phyloP scores from a whole-genome alignment of 2,329 filamentous ascomycete species.

The Sarocladium oryzae region DNA sequence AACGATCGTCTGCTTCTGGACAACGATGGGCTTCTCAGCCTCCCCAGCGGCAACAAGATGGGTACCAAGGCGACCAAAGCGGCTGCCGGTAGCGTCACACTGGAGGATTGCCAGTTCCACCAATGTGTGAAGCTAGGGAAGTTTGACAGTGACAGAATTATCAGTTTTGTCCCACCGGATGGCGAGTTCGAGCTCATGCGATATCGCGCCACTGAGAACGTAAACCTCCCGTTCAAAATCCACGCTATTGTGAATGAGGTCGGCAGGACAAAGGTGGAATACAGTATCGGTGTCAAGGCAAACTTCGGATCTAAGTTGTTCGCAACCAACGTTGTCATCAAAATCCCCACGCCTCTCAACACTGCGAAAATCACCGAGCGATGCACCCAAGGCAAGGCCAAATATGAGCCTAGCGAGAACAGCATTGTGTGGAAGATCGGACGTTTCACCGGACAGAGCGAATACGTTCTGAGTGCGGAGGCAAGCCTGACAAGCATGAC shows the following conservation, averaged over 20 bases:
- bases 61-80: slow-evolving; percentile 89
- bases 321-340: slow-evolving; percentile 90
- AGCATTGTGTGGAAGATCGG: slow-evolving; percentile 99
- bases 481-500: slow-evolving; percentile 94
- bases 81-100: slow-evolving; percentile 86
- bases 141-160: slow-evolving; percentile 94
- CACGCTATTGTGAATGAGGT: slow-evolving; percentile 98
- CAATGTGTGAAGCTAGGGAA: slow-evolving; percentile 97
- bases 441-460: slow-evolving; percentile 95
- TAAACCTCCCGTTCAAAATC: slow-evolving; percentile 97
- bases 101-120: slow-evolving; percentile 98
- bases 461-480: slow-evolving; percentile 91
- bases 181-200: slow-evolving; percentile 99
- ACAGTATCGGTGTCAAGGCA: slow-evolving; percentile 93
- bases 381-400: slow-evolving; percentile 92
- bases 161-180: slow-evolving; percentile 93
- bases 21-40: slow-evolving; percentile 56
- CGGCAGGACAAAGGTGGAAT: slow-evolving; percentile 95
- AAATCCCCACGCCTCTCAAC: slow-evolving; percentile 93
- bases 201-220: slow-evolving; percentile 96
- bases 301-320: slow-evolving; percentile 97
- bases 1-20: slow-evolving; percentile 95
- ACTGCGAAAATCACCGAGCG: slow-evolving; percentile 90
- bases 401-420: slow-evolving; percentile 97
- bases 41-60: slow-evolving; percentile 68